A percentile compares a stretch with the other conserved stretches of the same genome.
These are phyloP conservation scores for Fusarium odoratissimum DNA, from an alignment of 2,329 filamentous ascomycete species.

Conservation along the genomic window DNA sequence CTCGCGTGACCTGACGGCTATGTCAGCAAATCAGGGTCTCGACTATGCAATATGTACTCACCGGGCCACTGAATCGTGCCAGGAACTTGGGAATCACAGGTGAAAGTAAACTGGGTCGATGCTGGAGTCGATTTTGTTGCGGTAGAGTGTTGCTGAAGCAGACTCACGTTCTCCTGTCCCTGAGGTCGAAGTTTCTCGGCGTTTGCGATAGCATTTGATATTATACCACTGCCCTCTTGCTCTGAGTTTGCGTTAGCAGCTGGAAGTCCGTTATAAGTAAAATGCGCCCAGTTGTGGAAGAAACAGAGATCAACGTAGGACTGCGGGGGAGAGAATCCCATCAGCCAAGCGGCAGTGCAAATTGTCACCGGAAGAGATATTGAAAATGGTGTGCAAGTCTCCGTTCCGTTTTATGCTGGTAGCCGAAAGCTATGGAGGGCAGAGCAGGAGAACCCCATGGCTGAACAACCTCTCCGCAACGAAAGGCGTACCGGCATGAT, in stretches of 20 bases:
- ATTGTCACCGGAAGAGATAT: background rate
- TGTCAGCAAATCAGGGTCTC: conserved; percentile 5
- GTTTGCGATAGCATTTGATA: conserved; percentile 91
- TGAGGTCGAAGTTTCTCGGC: conserved; percentile 76
- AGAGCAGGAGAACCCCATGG: background rate
- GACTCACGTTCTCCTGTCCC: conserved; percentile 82
- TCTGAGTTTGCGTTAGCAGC: conserved; percentile 34
- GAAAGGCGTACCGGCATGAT: background rate
- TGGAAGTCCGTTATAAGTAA: background rate
- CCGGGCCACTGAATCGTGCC: conserved; percentile 82
- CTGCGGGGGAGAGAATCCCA: background rate
- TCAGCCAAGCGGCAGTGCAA: background rate
- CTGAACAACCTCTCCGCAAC: background rate
- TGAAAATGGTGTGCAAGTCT: background rate
- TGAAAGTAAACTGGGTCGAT: conserved; percentile 95
- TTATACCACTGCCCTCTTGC: conserved; percentile 77
- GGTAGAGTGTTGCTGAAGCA: conserved; percentile 75
- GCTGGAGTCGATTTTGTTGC: conserved; percentile 71
- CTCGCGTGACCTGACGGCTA: conserved; percentile 39
- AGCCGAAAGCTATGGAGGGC: conserved; percentile 2
- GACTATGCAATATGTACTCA: conserved; percentile 36
- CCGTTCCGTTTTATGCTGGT: conserved; percentile 5
- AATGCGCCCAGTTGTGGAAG: background rate
- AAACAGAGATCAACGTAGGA: background rate
- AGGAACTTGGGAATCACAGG: conserved; percentile 89